Base-by-base conservation (phyloP, 2,329 filamentous ascomycete genomes). In the Didymella keratinophila region DNA sequence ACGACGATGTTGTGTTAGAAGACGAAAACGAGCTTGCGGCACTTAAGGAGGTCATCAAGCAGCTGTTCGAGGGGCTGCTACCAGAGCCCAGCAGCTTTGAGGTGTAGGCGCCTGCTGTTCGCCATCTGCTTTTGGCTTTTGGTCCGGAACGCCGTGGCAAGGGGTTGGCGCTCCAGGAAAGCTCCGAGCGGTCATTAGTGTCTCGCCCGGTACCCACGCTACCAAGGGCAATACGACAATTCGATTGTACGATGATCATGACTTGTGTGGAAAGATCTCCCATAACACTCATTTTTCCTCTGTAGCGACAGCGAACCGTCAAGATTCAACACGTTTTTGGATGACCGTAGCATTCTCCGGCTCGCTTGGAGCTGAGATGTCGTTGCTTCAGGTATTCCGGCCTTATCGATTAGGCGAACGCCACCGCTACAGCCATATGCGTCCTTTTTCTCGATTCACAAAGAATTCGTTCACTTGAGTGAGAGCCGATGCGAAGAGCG, bases 1-100 rank as follows among this genome's bases (percentile, higher is more conserved):
- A 80, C 54, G 79, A 80, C 66, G 18, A 23, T 23, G 37, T 14
- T 21, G 37, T 41, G 20, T 23, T 20, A 39, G 20, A 41, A 23
- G 37, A 41, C 6, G 20, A 41, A 11, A 7, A 10, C 10, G 37
- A 23, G 18, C 37, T 41, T 11, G 5, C 14, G 18, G 12, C 37
- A 41, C 37, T 41, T 9, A 41, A 41, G 11, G 37, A 41, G 8
- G 37, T 41, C 10, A 41, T 23, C 20, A 23, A 23, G 11, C 20
- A 23, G 20, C 11, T 41, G 18, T 41, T 41, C 20, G 36, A 39
- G 18, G 36, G 36, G 18, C 36, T 39, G 18, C 18, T 39, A 4
- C 18, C 36, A 12, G 36, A 39, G n/a, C 36, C 36, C 9, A 39
- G 36, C 10, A 39, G 36, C 36, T 39, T 21, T 9, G 37, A 41